A percentile compares a stretch with the other conserved stretches of the same genome.
phyloP scores from a whole-genome alignment of 345 rosid species.

The Boechera divaricarpa region DNA sequence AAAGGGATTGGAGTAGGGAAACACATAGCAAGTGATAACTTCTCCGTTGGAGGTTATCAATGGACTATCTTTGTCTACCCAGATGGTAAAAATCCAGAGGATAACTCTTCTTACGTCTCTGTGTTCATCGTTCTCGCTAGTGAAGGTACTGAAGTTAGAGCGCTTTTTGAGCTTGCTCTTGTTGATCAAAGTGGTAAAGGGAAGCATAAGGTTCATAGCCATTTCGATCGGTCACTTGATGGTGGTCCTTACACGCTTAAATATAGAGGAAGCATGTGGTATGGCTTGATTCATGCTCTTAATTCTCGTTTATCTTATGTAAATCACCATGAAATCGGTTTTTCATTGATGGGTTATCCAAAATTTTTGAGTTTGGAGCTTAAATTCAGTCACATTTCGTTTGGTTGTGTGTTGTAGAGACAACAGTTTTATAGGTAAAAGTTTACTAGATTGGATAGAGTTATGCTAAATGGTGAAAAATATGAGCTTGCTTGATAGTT shows the following conservation, averaged over 20 bases:
- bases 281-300: constrained; percentile 9
- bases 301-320: background rate
- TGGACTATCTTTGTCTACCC: constrained; percentile 97
- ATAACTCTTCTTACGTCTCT: constrained; percentile 71
- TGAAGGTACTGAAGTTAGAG: constrained; percentile 90
- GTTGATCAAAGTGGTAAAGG: constrained; percentile 93
- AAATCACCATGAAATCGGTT: background rate
- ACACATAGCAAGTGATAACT: constrained; percentile 74
- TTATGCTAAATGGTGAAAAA: too few relatives aligned
- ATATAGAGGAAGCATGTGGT: constrained; percentile 97
- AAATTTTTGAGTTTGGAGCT: too few relatives aligned
- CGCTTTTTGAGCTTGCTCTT: constrained; percentile 79
- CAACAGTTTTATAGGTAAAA: too few relatives aligned
- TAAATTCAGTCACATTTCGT: too few relatives aligned
- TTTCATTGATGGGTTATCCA: too few relatives aligned
- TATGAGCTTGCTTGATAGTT: background rate
- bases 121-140: constrained; percentile 87
- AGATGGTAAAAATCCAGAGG: constrained; percentile 85
- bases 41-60: constrained; percentile 85
- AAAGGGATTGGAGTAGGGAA: constrained; percentile 86
- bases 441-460: too few relatives aligned
- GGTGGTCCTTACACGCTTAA: constrained; percentile 82
- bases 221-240: constrained; percentile 82
- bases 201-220: constrained; percentile 86
- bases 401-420: too few relatives aligned